Conservation (phyloP, 179 eudicot species). For the Monotropa hypopitys region DNA sequence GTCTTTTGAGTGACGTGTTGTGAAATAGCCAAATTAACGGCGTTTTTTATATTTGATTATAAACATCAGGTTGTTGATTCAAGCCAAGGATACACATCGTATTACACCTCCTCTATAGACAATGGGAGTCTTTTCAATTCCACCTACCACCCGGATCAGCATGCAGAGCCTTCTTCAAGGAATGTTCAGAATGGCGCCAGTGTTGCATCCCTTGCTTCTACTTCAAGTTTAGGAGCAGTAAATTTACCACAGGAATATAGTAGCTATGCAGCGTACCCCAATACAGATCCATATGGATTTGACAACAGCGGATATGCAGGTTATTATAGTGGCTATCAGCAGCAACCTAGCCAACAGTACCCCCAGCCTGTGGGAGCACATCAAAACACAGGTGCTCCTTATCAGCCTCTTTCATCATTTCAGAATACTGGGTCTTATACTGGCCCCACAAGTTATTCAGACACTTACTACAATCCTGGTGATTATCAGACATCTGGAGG, state of each 20-base stretch:
- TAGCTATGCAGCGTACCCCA: constrained; percentile 44
- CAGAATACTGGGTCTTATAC: constrained; percentile 98
- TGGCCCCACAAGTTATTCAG: constrained; percentile 90
- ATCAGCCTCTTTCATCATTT: constrained; percentile 99
- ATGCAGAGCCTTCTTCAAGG: constrained; percentile 25
- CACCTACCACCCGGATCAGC: constrained; percentile 42
- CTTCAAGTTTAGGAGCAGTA: constrained; percentile 44
- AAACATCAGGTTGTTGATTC: constrained; percentile 32
- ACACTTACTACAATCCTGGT: constrained; percentile 99
- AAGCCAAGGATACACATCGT: constrained; percentile 47
- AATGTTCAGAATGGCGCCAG: constrained; percentile 40
- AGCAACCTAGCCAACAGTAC: constrained; percentile 59
- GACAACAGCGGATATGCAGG: constrained; percentile 56
- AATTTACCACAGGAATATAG: constrained; percentile 52
- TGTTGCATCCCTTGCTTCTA: constrained; percentile 33
- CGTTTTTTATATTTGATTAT: constrained; percentile 13
- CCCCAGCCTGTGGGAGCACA: constrained; percentile 73
- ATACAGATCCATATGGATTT: constrained; percentile 55
- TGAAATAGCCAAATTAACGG: constrained; percentile 1
- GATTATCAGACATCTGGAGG: constrained; percentile 99
- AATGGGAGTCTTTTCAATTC: constrained; percentile 36
- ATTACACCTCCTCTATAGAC: constrained; percentile 37
- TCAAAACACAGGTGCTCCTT: constrained; percentile 99
- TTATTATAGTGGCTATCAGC: constrained; percentile 75
- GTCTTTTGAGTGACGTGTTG: not conserved